phyloP scores from a whole-genome alignment of 768 basidiomycete genomes.

The Phaeolepiota aurea region DNA sequence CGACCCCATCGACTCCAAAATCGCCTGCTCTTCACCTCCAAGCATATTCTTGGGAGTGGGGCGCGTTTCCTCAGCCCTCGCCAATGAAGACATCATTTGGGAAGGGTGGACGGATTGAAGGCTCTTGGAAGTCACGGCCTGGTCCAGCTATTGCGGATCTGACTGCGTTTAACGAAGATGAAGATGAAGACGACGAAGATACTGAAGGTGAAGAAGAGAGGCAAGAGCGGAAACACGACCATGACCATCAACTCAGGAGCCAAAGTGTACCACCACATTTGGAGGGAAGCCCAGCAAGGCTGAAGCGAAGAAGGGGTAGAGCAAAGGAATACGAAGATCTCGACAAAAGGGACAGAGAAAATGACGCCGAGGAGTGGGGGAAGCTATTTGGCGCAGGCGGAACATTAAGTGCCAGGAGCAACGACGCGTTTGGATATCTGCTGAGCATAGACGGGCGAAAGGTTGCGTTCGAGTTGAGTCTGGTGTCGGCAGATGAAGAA shows the following conservation, averaged over 20 bases:
- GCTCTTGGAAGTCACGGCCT: slow-evolving; percentile 10
- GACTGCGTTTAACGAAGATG: slow-evolving; percentile 10
- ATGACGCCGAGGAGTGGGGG: slow-evolving; percentile 7
- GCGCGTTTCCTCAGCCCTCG: slow-evolving; percentile 77
- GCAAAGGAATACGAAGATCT: slow-evolving; percentile 25
- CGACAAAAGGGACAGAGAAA: slow-evolving; percentile 13
- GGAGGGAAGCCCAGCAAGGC: slow-evolving; percentile 28
- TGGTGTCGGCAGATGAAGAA: slow-evolving; percentile 23
- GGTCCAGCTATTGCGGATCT: slow-evolving; percentile 12
- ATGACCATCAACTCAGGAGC: slow-evolving; percentile 33
- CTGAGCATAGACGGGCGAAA: slow-evolving; percentile 53
- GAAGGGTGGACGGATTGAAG: slow-evolving; percentile 31
- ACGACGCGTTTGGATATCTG: slow-evolving; percentile 56
- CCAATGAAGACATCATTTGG: slow-evolving; percentile 50
- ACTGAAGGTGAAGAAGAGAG: slow-evolving; percentile 19
- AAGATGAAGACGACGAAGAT: slow-evolving; percentile 13
- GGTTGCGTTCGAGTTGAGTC: slow-evolving; percentile 68
- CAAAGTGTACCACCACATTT: slow-evolving; percentile 49
- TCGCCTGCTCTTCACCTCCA: slow-evolving; percentile 24
- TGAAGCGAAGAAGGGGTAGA: slow-evolving; percentile 14
- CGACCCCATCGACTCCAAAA: slow-evolving; percentile 4
- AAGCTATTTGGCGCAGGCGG: slow-evolving; percentile 42
- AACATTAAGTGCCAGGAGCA: slow-evolving; percentile 44
- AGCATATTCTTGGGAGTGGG: slow-evolving; percentile 95
- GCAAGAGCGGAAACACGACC: slow-evolving; percentile 4